Base-by-base conservation (phyloP, 805 yeast genomes). In the Lipomyces lipofer region DNA sequence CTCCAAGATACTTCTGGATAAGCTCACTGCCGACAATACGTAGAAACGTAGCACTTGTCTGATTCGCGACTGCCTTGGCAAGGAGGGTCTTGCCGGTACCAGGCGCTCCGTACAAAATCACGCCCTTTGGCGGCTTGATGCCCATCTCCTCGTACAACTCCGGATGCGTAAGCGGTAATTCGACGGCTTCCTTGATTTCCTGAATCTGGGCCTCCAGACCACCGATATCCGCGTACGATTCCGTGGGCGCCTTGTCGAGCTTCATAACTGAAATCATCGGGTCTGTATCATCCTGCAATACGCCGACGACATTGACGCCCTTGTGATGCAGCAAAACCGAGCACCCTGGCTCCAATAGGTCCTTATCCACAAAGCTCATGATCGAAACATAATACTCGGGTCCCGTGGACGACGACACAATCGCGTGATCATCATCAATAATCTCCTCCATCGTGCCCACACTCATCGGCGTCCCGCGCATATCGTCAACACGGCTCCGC, bases 111-210 rank as follows among this genome's bases (percentile, higher is more conserved):
- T 92, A 92, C 54, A 92, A 77, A 64, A 92, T 91, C 49, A 92
- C 98, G 75, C 98, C 98, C 75, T 92, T 92, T 49, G 98, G 98
- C 10, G 97, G 98, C 68, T 91, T 90, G 67, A 92, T 92, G 66
- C 98, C 98, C 97, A 92, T 91, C 72, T 91, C 97, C 74, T 94
- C 97, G 72, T 91, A 92, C 65, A 92, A 76, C 71, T 92, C 98
- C 0, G 98, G 98, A 72, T 92, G 97, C 12, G 97, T 90, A 60
- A 91, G 78, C 10, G 98, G 98, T 65, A 92, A 78, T 72, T 92
- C 98, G 13, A 92, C 97, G 6, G 96, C 88, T 73, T 92, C 98
- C 74, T 94, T 94, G 66, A 94, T 94, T 73, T 94, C 99, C 76
- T 94, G 97, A 68, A 94, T 92, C 75, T 94, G 99, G 12, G 84